Percentiles rank a stretch among this genome's conserved stretches.
Conservation (phyloP, 306 rosid genomes). For the Crotalaria pallida region DNA sequence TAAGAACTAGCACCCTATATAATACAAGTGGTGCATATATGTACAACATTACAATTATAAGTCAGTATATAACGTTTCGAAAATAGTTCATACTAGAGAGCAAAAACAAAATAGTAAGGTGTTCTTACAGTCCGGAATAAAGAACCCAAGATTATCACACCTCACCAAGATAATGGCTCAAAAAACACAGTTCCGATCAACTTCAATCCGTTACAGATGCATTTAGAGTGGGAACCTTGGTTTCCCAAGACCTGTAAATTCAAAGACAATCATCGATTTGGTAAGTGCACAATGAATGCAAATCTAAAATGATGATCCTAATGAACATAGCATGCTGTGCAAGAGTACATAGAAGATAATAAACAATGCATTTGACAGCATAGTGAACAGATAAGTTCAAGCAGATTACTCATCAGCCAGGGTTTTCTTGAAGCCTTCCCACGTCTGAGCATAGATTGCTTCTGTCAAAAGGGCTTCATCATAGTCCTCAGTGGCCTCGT, state of each 20-base stretch:
- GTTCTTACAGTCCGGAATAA: not conserved
- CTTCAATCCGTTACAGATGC: not conserved
- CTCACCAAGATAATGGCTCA: not conserved
- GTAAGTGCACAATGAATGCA: not conserved
- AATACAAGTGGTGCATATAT: not conserved
- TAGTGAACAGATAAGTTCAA: not conserved
- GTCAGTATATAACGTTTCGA: not conserved
- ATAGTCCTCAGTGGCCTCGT: no score
- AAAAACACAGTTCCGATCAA: not conserved
- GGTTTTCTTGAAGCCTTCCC: no score
- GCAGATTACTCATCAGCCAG: no score
- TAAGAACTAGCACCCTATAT: not conserved
- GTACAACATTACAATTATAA: constrained; percentile 6
- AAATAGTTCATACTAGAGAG: not conserved
- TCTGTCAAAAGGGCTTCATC: no score
- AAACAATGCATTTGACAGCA: not conserved
- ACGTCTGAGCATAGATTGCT: no score
- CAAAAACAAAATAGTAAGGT: not conserved
- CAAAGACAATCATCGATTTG: not conserved
- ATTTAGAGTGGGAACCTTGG: not conserved
- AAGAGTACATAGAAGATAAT: not conserved
- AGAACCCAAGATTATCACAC: not conserved
- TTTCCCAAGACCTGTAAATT: constrained; percentile 14
- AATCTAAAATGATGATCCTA: not conserved
- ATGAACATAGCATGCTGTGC: not conserved